A percentile compares a stretch with the other conserved stretches of the same genome.
Evolutionary conservation across 1,284 basidiomycete species (phyloP).

Genomic region (Tilletia caries): DNA sequence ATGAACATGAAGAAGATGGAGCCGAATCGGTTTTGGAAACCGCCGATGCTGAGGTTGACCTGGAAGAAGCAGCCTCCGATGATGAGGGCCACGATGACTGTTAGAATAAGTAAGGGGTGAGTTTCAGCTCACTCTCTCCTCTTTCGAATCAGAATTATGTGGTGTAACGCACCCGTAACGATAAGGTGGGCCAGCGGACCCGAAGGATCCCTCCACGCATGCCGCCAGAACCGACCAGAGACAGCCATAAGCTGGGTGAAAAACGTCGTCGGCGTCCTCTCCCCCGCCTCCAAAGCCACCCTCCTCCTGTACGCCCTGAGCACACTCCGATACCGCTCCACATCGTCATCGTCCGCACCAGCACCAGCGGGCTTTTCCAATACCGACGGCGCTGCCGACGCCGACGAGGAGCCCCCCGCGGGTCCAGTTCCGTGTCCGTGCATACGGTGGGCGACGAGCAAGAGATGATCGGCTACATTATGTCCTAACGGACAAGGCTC

Average conservation of each 20-base stretch:
- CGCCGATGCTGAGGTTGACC: slow-evolving; percentile 34
- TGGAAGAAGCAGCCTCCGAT: slow-evolving; percentile 42
- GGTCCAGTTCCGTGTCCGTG: no score
- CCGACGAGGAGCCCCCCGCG: no score
- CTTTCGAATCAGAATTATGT: no score
- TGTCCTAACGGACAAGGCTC: slow-evolving; percentile 32
- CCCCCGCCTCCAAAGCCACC: slow-evolving; percentile 19
- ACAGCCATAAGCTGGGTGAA: slow-evolving; percentile 34
- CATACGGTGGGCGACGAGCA: slow-evolving; percentile 26
- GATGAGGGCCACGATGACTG: slow-evolving; percentile 32
- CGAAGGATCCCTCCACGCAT: slow-evolving; percentile 29
- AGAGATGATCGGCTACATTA: slow-evolving; percentile 41
- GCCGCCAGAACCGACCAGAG: slow-evolving; percentile 28
- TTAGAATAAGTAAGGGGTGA: neutral
- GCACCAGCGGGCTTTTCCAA: no score
- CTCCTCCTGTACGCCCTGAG: neutral
- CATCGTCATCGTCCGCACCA: neutral
- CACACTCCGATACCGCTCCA: slow-evolving; percentile 1
- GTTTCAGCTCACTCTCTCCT: no score
- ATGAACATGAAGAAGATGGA: slow-evolving; percentile 42
- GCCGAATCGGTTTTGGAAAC: slow-evolving; percentile 38
- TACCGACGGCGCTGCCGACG: no score
- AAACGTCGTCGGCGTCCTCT: slow-evolving; percentile 28
- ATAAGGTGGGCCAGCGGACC: slow-evolving; percentile 35
- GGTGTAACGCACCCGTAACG: slow-evolving; percentile 15